Base-by-base conservation (phyloP, 1,284 basidiomycete species). In the Pholiota adiposa region DNA sequence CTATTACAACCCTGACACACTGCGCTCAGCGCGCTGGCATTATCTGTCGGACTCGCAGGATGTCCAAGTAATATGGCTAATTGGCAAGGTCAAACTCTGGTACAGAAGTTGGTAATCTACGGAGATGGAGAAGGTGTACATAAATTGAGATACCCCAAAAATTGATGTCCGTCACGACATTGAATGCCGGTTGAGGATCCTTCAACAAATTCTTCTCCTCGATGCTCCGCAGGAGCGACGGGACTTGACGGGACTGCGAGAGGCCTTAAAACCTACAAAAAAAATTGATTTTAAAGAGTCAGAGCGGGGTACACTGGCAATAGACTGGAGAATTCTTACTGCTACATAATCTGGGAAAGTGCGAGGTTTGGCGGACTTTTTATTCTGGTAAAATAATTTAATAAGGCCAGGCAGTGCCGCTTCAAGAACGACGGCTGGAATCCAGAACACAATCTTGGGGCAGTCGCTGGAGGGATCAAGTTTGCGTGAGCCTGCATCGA, bases 361-460 rank as follows among this genome's bases (percentile, higher is more conserved):
- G 5, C 36, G 49, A n/a, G 9, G n/a, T n/a, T n/a, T n/a, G n/a
- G 1, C 21, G 48, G 19, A 9, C 31, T 27, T 52, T 2, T 14
- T n/a, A 2, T 44, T 21, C 4, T 51, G 14, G 33, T 31, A 11
- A 11, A 54, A 60, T 7, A 16, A 9, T 23, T 34, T 29, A 16
- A 60, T 23, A 16, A 60, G 53, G 14, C 7, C 25, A 3, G 59
- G 59, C 23, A 49, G 8, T 16, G 54, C 51, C 6, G 8, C 16
- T 3, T 16, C 21, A 38, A 61, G 55, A n/a, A 61, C 21, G 2
- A 43, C 29, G 1, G 27, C 41, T 4, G 59, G 59, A 18, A 61
- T 40, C 59, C 59, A 57, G 18, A 61, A 23, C 0, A 19, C n/a
- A 9, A 49, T 41, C 19, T 53, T 49, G 11, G 8, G 3, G 14